Evolutionary conservation across 1,284 basidiomycete species (phyloP), one percentile per base, ranked within the genome.

Genomic region (Tremellales sp.): DNA sequence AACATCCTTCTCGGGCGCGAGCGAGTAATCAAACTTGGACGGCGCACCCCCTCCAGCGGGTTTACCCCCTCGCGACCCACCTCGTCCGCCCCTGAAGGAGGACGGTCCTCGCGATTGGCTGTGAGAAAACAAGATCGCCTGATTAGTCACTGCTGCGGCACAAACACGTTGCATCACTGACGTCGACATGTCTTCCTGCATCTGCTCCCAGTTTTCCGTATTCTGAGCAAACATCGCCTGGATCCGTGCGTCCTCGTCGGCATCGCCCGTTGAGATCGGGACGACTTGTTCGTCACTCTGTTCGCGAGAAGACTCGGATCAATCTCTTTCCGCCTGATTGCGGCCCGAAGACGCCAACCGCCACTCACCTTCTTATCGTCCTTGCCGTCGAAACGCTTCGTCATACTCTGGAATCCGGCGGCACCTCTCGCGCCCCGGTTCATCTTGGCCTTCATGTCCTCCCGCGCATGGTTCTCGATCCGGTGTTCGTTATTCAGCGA

Each of bases 371-470:
- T 52, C 41, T 54, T 56, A 16, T 76, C 85, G 19, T 91, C 85
- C 65, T 84, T 87, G 31, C 80, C 81, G 65, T 97, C 93, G 57
- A 97, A 97, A 5, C 94, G 81, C 72, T 83, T 92, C 2, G 86
- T 88, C 79, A 95, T 85, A 47, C 66, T 67, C 3, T 69, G 71
- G 47, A 57, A 70, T 40, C 70, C 65, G 4, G 53, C 59, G 0
- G 47, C 45, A 21, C 62, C 58, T 22, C 63, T 50, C 37, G 44
- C 19, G 4, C 59, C 65, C 28, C 57, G 49, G 24, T 56, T 56
- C 46, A 59, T 54, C 57, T 70, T 68, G 37, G 62, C 65, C 37
- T 58, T 58, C 63, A 72, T 61, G 9, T 65, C 69, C 37, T 65
- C 65, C 25, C 64, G 53, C 29, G 66, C 68, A 39, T 67, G 63